Percentiles rank a stretch among this genome's conserved stretches.
phyloP scores from a whole-genome alignment of 75 land plant genomes.

The Azolla pinnata region DNA sequence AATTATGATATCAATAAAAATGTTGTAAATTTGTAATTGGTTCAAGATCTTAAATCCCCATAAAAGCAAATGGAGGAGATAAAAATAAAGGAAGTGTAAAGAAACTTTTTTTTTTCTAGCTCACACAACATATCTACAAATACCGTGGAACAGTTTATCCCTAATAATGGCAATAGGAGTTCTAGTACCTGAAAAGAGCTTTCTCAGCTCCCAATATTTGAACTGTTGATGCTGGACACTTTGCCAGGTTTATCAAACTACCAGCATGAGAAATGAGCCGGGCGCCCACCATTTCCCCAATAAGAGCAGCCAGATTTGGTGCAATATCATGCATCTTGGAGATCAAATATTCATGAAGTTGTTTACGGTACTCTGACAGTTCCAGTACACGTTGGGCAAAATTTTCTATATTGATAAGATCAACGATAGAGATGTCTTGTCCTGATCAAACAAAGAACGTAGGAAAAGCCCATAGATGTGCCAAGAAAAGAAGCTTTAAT shows the following conservation, averaged over 20 bases:
- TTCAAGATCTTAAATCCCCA: no score
- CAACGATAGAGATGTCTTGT: constrained; percentile 78
- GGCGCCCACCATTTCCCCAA: constrained; percentile 98
- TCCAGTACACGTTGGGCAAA: constrained; percentile 82
- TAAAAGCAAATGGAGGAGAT: no score
- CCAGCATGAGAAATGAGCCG: constrained; percentile 99
- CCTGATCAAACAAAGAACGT: constrained; percentile 36
- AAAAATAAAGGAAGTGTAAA: no score
- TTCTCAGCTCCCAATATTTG: constrained; percentile 99
- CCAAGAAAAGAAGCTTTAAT: background rate
- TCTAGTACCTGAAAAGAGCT: constrained; percentile 80
- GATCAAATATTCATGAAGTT: constrained; percentile 76
- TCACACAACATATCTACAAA: no score
- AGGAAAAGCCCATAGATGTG: background rate
- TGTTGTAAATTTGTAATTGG: no score
- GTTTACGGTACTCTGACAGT: constrained; percentile 72
- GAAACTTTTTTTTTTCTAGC: no score
- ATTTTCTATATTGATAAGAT: constrained; percentile 73
- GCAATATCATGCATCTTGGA: constrained; percentile 93
- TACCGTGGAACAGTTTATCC: no score
- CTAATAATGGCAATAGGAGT: no score
- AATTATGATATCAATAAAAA: no score
- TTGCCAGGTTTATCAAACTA: constrained; percentile 93
- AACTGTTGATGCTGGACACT: constrained; percentile 93
- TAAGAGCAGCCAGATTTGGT: constrained; percentile 81